These are phyloP conservation scores for Pseudopithomyces maydicus DNA, from an alignment of 2,329 filamentous ascomycete species.

Conservation along the genomic window DNA sequence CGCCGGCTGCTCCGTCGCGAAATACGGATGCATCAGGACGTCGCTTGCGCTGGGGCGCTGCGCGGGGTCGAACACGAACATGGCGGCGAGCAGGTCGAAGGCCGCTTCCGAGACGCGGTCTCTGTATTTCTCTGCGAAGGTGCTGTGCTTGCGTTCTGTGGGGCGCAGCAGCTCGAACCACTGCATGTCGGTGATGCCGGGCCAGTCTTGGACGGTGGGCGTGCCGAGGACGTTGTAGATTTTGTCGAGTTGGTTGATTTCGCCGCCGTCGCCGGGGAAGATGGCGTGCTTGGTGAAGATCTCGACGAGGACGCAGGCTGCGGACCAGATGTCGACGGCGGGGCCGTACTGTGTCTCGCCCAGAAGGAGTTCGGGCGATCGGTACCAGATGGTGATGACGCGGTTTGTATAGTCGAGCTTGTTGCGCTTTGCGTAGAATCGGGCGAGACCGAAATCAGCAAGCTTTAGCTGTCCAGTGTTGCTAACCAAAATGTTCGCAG, in stretches of 20 bases:
- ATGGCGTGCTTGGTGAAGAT: constrained; percentile 94
- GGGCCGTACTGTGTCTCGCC: constrained; percentile 96
- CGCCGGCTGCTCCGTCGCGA: constrained; percentile 77
- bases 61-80: constrained; percentile 88
- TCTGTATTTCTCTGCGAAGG: constrained; percentile 83
- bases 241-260: constrained; percentile 94
- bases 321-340: constrained; percentile 96
- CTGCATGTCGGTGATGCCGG: constrained; percentile 86
- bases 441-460: constrained; percentile 92
- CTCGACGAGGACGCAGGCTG: constrained; percentile 93
- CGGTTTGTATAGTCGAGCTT: constrained; percentile 97
- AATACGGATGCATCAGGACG: constrained; percentile 87
- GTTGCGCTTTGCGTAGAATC: constrained; percentile 92
- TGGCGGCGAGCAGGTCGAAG: constrained; percentile 78
- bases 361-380: constrained; percentile 89
- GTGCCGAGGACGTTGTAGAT: constrained; percentile 94
- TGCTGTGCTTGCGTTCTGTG: constrained; percentile 70
- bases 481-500: constrained; percentile 94
- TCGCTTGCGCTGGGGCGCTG: constrained; percentile 83
- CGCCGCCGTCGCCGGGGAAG: constrained; percentile 93
- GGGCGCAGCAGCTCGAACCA: constrained; percentile 95
- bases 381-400: constrained; percentile 99
- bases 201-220: constrained; percentile 84
- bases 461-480: constrained; percentile 87
- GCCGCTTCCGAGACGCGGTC: constrained; percentile 78